Percentiles rank a stretch among this genome's conserved stretches.
Conservation (phyloP, 139 green algal genomes). For the Haematococcus sp. region DNA sequence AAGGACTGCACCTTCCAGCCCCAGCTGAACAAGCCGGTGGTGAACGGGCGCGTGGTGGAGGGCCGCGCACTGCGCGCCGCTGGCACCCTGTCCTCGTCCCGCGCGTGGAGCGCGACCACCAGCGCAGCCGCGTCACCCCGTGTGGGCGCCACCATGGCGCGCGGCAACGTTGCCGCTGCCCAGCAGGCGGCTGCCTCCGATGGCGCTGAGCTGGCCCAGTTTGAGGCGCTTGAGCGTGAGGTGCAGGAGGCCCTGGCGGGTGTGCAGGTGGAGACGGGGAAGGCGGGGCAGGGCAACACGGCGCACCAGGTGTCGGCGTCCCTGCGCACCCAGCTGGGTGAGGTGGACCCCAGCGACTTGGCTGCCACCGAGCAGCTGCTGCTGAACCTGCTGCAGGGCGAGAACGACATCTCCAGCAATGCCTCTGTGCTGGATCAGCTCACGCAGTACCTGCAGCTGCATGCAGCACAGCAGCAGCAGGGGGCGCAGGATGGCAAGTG, state of each 20-base stretch:
- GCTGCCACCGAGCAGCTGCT: conserved; percentile 11
- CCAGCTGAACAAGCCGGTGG: conserved; percentile 45
- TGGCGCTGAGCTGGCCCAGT: neutral
- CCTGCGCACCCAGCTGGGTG: neutral
- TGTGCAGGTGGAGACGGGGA: neutral
- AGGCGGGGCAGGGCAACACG: neutral
- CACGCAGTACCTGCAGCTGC: neutral
- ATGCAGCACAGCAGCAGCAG: neutral
- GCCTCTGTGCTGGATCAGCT: neutral
- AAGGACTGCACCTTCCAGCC: conserved; percentile 67
- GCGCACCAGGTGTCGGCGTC: neutral
- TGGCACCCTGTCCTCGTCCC: neutral
- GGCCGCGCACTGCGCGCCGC: conserved; percentile 1
- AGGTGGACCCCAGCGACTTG: conserved; percentile 3
- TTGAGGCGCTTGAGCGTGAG: conserved; percentile 16
- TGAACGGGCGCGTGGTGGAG: neutral
- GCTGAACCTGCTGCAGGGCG: conserved; percentile 14
- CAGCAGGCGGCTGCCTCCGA: neutral
- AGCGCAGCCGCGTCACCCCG: neutral
- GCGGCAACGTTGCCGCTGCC: neutral
- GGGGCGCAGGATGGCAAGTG: neutral
- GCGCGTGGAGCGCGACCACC: neutral
- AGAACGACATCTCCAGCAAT: neutral
- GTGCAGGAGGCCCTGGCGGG: conserved; percentile 14
- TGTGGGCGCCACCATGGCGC: neutral